Percentiles rank a stretch among this genome's conserved stretches.
Evolutionary conservation across 2,329 filamentous ascomycete species (phyloP).

Genomic region (Apiospora koreana): DNA sequence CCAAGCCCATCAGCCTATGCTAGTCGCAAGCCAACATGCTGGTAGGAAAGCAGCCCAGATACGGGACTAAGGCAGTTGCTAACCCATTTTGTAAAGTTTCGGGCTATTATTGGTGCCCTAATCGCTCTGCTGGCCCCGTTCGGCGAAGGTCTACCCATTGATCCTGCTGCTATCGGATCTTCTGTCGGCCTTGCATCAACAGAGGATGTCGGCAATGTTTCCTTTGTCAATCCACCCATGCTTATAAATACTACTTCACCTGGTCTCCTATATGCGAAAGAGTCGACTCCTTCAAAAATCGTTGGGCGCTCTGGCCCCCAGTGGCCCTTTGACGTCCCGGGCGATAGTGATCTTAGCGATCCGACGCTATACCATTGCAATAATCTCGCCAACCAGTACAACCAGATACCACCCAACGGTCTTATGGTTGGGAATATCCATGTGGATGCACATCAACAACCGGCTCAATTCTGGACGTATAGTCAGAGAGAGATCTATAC

Average conservation of each 20-base stretch:
- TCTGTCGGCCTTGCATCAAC: neutral
- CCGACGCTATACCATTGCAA: neutral
- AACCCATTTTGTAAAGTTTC: neutral
- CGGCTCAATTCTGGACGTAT: neutral
- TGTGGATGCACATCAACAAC: neutral
- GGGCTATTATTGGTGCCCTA: neutral
- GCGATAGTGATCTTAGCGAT: too few relatives aligned
- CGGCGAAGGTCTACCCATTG: neutral
- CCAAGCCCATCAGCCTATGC: too few relatives aligned
- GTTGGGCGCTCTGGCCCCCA: neutral
- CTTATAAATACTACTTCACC: neutral
- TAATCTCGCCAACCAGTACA: neutral
- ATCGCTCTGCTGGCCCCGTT: neutral
- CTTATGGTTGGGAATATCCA: rapidly evolving
- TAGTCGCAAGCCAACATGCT: neutral
- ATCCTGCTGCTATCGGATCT: neutral
- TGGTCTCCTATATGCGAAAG: neutral
- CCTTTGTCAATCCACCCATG: too few relatives aligned
- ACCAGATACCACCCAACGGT: neutral
- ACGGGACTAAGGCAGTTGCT: neutral
- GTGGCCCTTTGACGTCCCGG: neutral
- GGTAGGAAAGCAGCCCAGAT: neutral
- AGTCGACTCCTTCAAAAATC: neutral
- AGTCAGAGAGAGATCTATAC: neutral
- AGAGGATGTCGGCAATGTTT: neutral